Evolutionary conservation across 257 asterid species (phyloP).

Genomic region (Solanum peruvianum): DNA sequence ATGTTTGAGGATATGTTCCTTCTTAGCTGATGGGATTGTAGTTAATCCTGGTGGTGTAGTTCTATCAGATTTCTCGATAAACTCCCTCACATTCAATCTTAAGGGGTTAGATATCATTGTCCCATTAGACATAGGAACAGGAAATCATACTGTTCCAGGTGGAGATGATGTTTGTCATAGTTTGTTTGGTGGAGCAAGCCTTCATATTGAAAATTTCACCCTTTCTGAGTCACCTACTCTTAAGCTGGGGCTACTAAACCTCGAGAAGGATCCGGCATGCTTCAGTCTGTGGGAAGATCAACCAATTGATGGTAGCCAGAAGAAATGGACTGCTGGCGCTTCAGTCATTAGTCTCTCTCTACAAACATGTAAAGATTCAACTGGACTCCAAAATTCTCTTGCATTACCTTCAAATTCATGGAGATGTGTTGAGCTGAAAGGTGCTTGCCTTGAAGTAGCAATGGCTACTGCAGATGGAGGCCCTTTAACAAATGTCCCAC

Average conservation of each 20-base stretch:
- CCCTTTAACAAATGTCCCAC: conserved; percentile 73
- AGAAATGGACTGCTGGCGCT: conserved; percentile 59
- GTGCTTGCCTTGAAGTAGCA: conserved; percentile 66
- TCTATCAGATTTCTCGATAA: conserved; percentile 65
- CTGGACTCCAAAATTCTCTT: conserved; percentile 18
- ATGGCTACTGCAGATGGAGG: conserved; percentile 97
- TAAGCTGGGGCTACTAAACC: conserved; percentile 50
- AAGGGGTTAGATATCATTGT: conserved; percentile 66
- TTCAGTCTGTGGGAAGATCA: conserved; percentile 92
- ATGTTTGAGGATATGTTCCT: conserved; percentile 84
- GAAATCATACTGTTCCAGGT: conserved; percentile 22
- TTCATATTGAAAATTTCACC: conserved; percentile 64
- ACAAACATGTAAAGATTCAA: conserved; percentile 37
- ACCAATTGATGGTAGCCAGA: conserved; percentile 94
- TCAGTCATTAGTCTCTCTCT: conserved; percentile 65
- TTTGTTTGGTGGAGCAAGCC: conserved; percentile 82
- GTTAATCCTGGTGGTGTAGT: conserved; percentile 58
- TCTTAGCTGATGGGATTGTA: conserved; percentile 88
- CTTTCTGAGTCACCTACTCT: conserved; percentile 74
- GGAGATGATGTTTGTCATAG: conserved; percentile 23
- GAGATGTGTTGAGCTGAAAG: conserved; percentile 85
- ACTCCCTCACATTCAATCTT: conserved; percentile 43
- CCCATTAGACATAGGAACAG: conserved; percentile 48
- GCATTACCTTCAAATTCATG: conserved; percentile 38
- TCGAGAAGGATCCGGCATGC: conserved; percentile 91